Evolutionary conservation across 2,329 filamentous ascomycete species (phyloP).

Genomic region (Pseudogymnoascus verrucosus): DNA sequence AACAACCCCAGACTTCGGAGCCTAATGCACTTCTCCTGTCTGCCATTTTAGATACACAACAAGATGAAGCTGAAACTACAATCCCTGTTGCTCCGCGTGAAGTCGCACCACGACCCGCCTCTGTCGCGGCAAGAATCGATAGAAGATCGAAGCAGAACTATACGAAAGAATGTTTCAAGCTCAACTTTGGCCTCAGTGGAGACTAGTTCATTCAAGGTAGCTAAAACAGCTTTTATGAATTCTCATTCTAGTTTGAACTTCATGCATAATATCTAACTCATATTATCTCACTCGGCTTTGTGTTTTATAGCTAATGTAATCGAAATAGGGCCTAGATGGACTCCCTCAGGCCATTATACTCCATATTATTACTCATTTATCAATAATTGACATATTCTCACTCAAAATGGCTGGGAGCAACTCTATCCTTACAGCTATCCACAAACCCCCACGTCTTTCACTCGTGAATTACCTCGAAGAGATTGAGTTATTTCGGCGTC

Average conservation of each 20-base stretch:
- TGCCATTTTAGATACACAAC: neutral
- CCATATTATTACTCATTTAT: neutral
- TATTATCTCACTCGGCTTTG: neutral
- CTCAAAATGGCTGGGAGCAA: neutral
- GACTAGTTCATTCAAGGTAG: neutral
- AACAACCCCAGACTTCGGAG: neutral
- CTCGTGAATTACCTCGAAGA: neutral
- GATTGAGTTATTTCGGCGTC: neutral
- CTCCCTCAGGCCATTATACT: neutral
- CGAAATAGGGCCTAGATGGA: neutral
- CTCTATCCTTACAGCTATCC: neutral
- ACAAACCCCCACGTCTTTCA: neutral
- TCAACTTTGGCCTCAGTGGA: neutral
- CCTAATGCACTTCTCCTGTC: neutral
- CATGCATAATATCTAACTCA: neutral
- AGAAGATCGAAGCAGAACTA: neutral
- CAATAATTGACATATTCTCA: neutral
- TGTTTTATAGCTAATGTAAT: neutral
- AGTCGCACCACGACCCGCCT: neutral
- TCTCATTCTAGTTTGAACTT: neutral
- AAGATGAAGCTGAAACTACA: neutral
- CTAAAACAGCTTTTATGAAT: neutral
- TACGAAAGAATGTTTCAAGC: neutral
- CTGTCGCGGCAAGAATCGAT: neutral
- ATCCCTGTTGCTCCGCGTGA: neutral